Conservation (phyloP, 441 rosid genomes). For the Pelargonium cotyledonis region DNA sequence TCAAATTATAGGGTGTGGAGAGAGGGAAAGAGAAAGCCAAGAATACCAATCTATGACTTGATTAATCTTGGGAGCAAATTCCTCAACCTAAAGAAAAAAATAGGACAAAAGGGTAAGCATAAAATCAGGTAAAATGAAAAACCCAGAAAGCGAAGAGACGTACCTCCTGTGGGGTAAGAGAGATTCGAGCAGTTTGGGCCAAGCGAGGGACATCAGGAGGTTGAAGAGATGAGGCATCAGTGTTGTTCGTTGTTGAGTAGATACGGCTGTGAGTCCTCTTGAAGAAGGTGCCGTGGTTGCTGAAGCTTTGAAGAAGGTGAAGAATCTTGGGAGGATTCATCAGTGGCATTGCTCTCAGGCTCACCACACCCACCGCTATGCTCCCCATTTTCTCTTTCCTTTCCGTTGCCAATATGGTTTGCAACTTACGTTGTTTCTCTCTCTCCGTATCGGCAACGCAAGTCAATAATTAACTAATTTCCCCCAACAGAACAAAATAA, state of each 20-base stretch:
- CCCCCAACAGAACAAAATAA: too few species aligned
- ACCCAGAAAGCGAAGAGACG: neutral
- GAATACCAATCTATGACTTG: slow-evolving; percentile 65
- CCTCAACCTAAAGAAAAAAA: slow-evolving; percentile 35
- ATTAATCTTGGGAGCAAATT: slow-evolving; percentile 58
- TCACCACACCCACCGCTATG: too few species aligned
- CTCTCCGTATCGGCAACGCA: too few species aligned
- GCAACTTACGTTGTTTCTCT: too few species aligned
- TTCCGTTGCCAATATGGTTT: too few species aligned
- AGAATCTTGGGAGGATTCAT: too few species aligned
- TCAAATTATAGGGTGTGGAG: neutral
- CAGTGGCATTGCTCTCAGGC: too few species aligned
- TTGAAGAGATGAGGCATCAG: slow-evolving; percentile 33
- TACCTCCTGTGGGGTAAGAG: slow-evolving; percentile 59
- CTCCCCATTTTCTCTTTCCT: too few species aligned
- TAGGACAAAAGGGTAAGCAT: neutral
- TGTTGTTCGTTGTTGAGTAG: slow-evolving; percentile 19
- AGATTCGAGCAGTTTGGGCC: slow-evolving; percentile 76
- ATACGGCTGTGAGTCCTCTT: slow-evolving; percentile 14
- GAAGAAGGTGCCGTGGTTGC: too few species aligned
- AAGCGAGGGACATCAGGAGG: slow-evolving; percentile 56
- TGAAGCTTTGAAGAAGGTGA: too few species aligned
- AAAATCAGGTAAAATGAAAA: neutral
- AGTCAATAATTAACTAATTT: too few species aligned
- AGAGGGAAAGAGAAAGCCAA: slow-evolving; percentile 5